Evolutionary conservation across 2,329 filamentous ascomycete genomes (phyloP), one percentile per base, ranked within the genome.

Genomic region (Plenodomus lindquistii): DNA sequence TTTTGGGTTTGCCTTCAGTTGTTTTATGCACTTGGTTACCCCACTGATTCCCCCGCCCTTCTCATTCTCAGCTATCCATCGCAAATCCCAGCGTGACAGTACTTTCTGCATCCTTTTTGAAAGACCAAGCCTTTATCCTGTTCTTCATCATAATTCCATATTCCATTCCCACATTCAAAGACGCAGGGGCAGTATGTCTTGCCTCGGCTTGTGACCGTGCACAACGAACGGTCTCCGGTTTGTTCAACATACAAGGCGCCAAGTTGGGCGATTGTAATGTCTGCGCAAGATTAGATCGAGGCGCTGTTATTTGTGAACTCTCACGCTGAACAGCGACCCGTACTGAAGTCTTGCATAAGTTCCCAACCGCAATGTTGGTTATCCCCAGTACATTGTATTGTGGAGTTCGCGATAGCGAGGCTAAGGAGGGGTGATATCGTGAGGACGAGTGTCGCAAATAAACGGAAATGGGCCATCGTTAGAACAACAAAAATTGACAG

Each of bases 141-240:
- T 3, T 29, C 20, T 7, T 2, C 10, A 5, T 38, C n/a, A 29
- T 40, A 48, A 4, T 4, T 34, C 56, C 56, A 59, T 19, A 57
- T 47, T 2, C 56, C 56, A 46, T 57, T 59, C 2, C 56, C 54
- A 19, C 56, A 59, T 31, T 57, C 48, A n/a, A 53, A 57, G 6
- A 59, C 52, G 22, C 54, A 59, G 4, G 54, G 55, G 43, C 56
- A 59, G 18, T 57, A 59, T 7, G 27, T 40, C 2, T 27, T 21
- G 2, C 46, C 54, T 2, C 42, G 37, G 10, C 39, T 37, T 11
- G 44, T 40, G 2, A 19, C 17, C 2, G 44, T 41, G n/a, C 56
- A 57, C 7, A 51, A 40, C 4, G 56, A 55, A 4, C 47, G 46
- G 40, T 59, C 52, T 15, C 45, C 46, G 0, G 54, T 59, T 39